Evolutionary conservation across 768 basidiomycete species (phyloP), one percentile per base, ranked within the genome.

Genomic region (Lactarius vividus): DNA sequence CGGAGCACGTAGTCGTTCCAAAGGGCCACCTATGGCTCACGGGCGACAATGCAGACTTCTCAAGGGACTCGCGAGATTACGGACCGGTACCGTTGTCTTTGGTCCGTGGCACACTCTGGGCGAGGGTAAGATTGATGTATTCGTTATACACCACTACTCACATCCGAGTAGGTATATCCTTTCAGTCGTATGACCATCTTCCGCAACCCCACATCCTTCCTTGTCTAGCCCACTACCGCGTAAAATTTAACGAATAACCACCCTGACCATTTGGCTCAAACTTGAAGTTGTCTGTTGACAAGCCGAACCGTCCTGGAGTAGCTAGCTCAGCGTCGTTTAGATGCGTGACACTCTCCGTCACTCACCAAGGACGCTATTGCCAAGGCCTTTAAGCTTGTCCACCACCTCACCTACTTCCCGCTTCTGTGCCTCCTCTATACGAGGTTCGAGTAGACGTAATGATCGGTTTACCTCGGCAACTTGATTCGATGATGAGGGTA

Each of bases 261-360:
- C 96, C 96, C 68, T 94, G 88, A 7, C 89, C 92, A 69, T 96
- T 96, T 20, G 93, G 93, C 66, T 88, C 88, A 72, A 99, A 93
- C 78, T 98, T 91, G 83, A 98, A 98, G 78, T 96, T 98, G 74
- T 98, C 88, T 0, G 96, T 98, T 16, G 90, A 94, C 69, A 98
- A 75, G 20, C 97, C 96, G 73, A 98, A 98, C 66, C 91, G 92
- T 3, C 94, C 93, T 96, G 70, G 20, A 57, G 16, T 59, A 37
- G 56, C 15, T 40, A 26, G 15, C 37, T 52, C n/a, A 54, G 15
- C 57, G 29, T 31, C 29, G 29, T 29, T 29, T n/a, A 33, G n/a
- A 31, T 42, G n/a, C 1, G 16, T 53, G 13, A 13, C 44, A 28
- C 59, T n/a, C 44, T 18, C 13, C 15, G 26, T 10, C 16, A 70